A percentile compares a stretch with the other conserved stretches of the same genome.
Evolutionary conservation across 148 eudicot species (phyloP).

Genomic region (Arctostaphylos glauca): DNA sequence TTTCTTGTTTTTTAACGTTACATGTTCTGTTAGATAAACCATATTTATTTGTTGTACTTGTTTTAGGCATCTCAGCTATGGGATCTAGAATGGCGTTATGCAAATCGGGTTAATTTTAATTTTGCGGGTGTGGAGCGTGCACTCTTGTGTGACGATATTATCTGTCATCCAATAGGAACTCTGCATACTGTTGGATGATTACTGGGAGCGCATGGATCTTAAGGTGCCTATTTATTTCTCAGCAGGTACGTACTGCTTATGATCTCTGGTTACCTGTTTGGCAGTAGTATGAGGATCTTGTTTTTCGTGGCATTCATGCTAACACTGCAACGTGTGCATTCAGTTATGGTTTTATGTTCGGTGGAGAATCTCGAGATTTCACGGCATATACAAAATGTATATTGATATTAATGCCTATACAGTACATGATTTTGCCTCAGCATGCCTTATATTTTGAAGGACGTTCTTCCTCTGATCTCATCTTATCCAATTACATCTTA

Average conservation of each 20-base stretch:
- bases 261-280: slow-evolving; percentile 10
- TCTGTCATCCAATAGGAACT: slow-evolving; percentile 52
- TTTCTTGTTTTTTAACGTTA: not conserved
- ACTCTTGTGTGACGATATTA: slow-evolving; percentile 15
- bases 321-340: not conserved
- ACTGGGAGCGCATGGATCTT: slow-evolving; percentile 91
- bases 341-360: not conserved
- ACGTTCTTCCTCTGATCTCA: not conserved
- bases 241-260: slow-evolving; percentile 49
- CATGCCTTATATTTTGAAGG: not conserved
- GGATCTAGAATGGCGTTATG: not conserved
- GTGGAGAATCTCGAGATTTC: not conserved
- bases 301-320: not conserved
- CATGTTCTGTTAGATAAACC: not conserved
- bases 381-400: not conserved
- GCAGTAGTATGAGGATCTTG: not conserved
- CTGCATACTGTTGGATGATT: slow-evolving; percentile 83
- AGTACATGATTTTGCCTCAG: not conserved
- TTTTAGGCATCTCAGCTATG: not conserved
- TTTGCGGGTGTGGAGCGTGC: not conserved
- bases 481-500: not conserved
- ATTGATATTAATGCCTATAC: not conserved
- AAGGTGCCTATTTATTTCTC: slow-evolving; percentile 93
- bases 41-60: not conserved
- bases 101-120: not conserved